Conservation (phyloP, 306 rosid genomes). For the Urtica urens region DNA sequence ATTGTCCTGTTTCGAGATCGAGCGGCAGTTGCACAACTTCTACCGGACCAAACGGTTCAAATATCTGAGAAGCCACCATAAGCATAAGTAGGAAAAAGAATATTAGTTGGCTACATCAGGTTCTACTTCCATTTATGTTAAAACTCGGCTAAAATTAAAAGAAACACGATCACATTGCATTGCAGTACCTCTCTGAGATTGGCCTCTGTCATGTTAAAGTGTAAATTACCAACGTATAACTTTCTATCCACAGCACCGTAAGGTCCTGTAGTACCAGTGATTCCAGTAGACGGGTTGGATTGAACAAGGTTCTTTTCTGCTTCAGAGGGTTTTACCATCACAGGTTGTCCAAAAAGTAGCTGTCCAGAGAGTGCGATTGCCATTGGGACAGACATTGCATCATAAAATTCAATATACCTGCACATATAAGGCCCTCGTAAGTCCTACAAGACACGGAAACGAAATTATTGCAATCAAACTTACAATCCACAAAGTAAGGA, state of each 20-base stretch:
- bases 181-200: slow-evolving; percentile 77
- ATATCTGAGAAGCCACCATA: slow-evolving; percentile 45
- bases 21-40: slow-evolving; percentile 93
- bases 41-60: slow-evolving; percentile 95
- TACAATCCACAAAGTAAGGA: slow-evolving; percentile 73
- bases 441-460: slow-evolving; percentile 26
- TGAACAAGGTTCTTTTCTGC: slow-evolving; percentile 99
- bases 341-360: slow-evolving; percentile 90
- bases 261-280: slow-evolving; percentile 61
- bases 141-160: not conserved
- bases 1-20: slow-evolving; percentile 91
- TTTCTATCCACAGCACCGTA: slow-evolving; percentile 94
- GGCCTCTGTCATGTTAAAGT: slow-evolving; percentile 95
- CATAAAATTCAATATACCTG: slow-evolving; percentile 99
- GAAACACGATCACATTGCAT: not conserved
- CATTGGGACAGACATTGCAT: slow-evolving; percentile 98
- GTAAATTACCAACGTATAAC: slow-evolving; percentile 91
- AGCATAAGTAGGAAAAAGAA: slow-evolving; percentile 11
- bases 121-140: too few relatives aligned
- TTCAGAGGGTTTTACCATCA: slow-evolving; percentile 98
- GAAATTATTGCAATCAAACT: slow-evolving; percentile 37
- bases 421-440: slow-evolving; percentile 46
- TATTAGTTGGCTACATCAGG: not conserved
- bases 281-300: slow-evolving; percentile 63
- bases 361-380: slow-evolving; percentile 98